phyloP scores from a whole-genome alignment of 129 eudicot genomes.

The Tagetes patula region DNA sequence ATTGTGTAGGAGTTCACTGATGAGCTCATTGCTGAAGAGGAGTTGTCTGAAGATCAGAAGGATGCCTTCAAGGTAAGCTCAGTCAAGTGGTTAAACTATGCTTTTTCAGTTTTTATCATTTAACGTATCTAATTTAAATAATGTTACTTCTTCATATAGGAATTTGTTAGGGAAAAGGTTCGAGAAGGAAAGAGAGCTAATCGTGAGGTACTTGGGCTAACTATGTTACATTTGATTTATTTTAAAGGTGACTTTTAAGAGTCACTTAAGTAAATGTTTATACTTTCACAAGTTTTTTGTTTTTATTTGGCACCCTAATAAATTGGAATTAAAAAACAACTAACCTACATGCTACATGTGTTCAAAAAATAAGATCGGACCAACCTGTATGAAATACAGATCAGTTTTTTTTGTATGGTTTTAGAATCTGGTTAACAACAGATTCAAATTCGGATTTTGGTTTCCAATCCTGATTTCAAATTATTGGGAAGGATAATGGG shows the following conservation, averaged over 20 bases:
- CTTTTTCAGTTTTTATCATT: not conserved
- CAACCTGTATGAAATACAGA: too few species aligned
- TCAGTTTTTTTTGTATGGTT: too few species aligned
- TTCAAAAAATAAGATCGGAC: too few species aligned
- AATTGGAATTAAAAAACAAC: not conserved
- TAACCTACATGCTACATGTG: not conserved
- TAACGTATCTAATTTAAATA: not conserved
- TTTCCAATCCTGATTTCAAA: too few species aligned
- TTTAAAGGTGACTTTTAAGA: not conserved
- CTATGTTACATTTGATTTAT: not conserved
- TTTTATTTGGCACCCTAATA: not conserved
- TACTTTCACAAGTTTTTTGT: not conserved
- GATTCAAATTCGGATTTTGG: too few species aligned
- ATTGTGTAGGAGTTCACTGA: slow-evolving; percentile 65
- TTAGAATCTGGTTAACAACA: too few species aligned
- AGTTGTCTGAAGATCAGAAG: slow-evolving; percentile 68
- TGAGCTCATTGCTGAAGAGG: slow-evolving; percentile 69
- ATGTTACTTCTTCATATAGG: slow-evolving; percentile 29
- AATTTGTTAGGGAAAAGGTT: slow-evolving; percentile 71
- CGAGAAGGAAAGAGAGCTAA: slow-evolving; percentile 80
- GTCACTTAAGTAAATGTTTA: not conserved
- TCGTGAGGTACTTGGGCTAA: slow-evolving; percentile 59
- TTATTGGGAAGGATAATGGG: too few species aligned
- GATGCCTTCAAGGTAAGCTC: slow-evolving; percentile 69
- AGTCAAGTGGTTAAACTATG: not conserved